phyloP scores from a whole-genome alignment of 1,139 yeast species.

The Hansenula sp. region DNA sequence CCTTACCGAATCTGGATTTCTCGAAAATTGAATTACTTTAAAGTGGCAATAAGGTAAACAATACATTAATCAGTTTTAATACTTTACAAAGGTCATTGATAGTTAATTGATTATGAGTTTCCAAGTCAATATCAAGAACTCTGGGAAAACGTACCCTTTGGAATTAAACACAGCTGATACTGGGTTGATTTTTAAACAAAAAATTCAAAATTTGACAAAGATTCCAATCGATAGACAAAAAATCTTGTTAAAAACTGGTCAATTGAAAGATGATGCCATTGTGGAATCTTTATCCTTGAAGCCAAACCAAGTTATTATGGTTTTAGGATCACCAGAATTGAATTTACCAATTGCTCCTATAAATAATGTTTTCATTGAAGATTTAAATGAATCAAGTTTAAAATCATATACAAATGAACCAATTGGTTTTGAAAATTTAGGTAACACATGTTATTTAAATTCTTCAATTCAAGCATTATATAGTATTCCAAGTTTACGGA shows the following conservation, averaged over 20 bases:
- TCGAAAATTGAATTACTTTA: no score
- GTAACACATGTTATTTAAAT: conserved; percentile 93
- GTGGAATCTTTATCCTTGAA: conserved; percentile 51
- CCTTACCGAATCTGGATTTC: no score
- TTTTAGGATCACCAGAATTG: conserved; percentile 84
- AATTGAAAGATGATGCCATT: conserved; percentile 64
- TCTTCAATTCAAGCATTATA: conserved; percentile 81
- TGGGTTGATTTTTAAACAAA: conserved; percentile 68
- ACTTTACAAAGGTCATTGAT: neutral
- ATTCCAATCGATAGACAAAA: conserved; percentile 89
- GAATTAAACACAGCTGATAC: conserved; percentile 51
- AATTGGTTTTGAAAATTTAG: conserved; percentile 80
- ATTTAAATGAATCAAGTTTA: conserved; percentile 38
- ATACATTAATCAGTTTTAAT: neutral
- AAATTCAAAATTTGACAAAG: conserved; percentile 67
- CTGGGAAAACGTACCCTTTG: conserved; percentile 78
- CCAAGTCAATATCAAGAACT: conserved; percentile 57
- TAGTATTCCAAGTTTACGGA: conserved; percentile 33
- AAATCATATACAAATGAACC: conserved; percentile 41
- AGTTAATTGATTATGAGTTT: conserved; percentile 7
- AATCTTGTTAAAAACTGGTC: conserved; percentile 85
- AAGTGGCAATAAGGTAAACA: no score
- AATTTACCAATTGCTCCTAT: conserved; percentile 58
- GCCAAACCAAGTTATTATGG: conserved; percentile 71
- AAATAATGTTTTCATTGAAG: conserved; percentile 65